Evolutionary conservation across 352 stramenopile species (phyloP).

Genomic region (Globisporangium solare): DNA sequence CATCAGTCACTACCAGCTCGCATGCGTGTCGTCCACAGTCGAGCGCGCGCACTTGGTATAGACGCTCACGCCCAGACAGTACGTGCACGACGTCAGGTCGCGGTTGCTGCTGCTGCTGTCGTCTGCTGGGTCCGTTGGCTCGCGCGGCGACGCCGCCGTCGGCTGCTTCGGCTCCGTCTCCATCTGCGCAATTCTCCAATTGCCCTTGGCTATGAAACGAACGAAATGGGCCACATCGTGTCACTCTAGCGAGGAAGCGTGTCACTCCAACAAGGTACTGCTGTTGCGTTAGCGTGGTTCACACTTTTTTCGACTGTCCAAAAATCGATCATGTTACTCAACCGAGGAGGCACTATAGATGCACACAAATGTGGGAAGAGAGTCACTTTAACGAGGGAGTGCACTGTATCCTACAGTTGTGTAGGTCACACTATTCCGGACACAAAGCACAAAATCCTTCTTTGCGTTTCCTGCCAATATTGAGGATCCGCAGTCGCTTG

Average conservation of each 20-base stretch:
- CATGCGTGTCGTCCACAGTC: not conserved
- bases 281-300: too few relatives aligned
- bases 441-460: too few relatives aligned
- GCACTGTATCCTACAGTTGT: too few relatives aligned
- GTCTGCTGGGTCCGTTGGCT: slow-evolving; percentile 6
- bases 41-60: slow-evolving; percentile 54
- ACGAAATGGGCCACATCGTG: not conserved
- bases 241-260: not conserved
- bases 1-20: not conserved
- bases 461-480: too few relatives aligned
- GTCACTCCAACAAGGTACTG: too few relatives aligned
- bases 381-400: too few relatives aligned
- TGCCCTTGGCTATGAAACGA: not conserved
- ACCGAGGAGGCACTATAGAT: too few relatives aligned
- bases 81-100: slow-evolving; percentile 28
- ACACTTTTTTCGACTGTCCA: too few relatives aligned
- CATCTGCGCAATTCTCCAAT: slow-evolving; percentile 5
- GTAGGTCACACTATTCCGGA: too few relatives aligned
- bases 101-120: not conserved
- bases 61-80: slow-evolving; percentile 58
- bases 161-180: slow-evolving; percentile 1
- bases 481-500: too few relatives aligned
- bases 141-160: slow-evolving; percentile 7
- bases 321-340: too few relatives aligned
- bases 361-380: too few relatives aligned